Base-by-base conservation (phyloP, 164 flowering plant genomes). In the Stephania japonica region DNA sequence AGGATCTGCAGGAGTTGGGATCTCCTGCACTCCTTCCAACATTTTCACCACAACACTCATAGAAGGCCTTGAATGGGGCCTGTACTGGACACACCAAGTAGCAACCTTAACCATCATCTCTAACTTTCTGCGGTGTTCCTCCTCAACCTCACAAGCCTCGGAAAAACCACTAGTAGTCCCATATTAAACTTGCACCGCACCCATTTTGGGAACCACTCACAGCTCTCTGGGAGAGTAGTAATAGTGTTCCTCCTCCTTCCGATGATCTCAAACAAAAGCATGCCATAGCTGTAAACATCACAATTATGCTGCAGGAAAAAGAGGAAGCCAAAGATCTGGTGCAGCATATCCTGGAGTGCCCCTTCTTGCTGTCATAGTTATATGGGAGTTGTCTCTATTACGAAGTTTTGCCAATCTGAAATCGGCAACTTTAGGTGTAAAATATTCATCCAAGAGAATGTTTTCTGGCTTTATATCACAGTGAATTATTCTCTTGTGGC, bases 281-380 rank as follows among this genome's bases (percentile, higher is more conserved):
- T 74, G 13, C 72, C 76, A 43, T 56, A 74, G 21, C 76, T 74
- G 53, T 74, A 74, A 23, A 74, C 76, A 62, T 74, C 76, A 25
- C 76, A 74, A 44, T 74, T 74, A 7, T 74, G 76, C 4, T 72
- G 59, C 42, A 74, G 42, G 18, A 67, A 43, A 23, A 12, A 74
- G 2, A n/a, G 71, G 76, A 42, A 68, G 18, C 66, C 71, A 70
- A 41, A 74, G 65, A 41, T 74, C 76, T 5, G 72, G 76, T 1
- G 76, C 76, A 42, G 76, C 71, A 69, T 74, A 74, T 3, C 76
- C 76, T 3, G 77, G 77, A 18, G 77, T 75, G 41, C 77, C 77
- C 25, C 66, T 74, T 2, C 14, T 38, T 6, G 67, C 76, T 5
- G 67, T 67, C 42, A 53, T 38, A 12, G 76, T 41, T n/a, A 74